Percentiles rank a stretch among this genome's conserved stretches.
Conservation (phyloP, 1,284 basidiomycete species). For the Paramarasmius palmivorus region DNA sequence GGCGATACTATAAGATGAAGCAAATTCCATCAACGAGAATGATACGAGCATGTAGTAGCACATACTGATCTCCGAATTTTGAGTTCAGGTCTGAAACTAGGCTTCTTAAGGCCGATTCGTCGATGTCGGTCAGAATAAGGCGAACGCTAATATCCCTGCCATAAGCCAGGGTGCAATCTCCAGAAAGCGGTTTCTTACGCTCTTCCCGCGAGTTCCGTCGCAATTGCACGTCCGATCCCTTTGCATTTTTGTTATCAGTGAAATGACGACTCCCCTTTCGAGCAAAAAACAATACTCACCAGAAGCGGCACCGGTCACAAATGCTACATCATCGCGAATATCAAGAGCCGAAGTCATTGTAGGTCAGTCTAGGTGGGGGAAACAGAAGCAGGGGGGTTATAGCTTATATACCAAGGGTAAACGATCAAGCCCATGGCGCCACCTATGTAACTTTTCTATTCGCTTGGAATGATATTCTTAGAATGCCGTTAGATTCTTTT, state of each 20-base stretch:
- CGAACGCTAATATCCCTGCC: conserved; percentile 11
- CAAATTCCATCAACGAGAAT: neutral
- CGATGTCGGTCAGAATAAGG: conserved; percentile 19
- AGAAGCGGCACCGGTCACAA: conserved; percentile 21
- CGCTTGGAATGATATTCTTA: no score
- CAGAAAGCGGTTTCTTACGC: conserved; percentile 1
- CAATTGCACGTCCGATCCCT: conserved; percentile 6
- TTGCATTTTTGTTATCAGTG: neutral
- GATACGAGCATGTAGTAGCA: neutral
- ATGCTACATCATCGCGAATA: conserved; percentile 17
- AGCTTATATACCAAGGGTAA: no score
- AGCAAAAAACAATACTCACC: conserved; percentile 9
- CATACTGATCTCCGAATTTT: conserved; percentile 18
- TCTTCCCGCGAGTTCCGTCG: conserved; percentile 6
- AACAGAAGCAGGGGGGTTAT: no score
- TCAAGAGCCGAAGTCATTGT: neutral
- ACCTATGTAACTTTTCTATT: no score
- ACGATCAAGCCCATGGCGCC: no score
- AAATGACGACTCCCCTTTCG: neutral
- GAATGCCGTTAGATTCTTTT: no score
- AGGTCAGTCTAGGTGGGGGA: no score
- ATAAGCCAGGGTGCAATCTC: neutral
- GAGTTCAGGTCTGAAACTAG: conserved; percentile 19
- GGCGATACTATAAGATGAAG: conserved; percentile 13
- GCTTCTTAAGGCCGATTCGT: conserved; percentile 13